phyloP scores from a whole-genome alignment of 2,329 filamentous ascomycete species.

The Fusarium kyushuense region DNA sequence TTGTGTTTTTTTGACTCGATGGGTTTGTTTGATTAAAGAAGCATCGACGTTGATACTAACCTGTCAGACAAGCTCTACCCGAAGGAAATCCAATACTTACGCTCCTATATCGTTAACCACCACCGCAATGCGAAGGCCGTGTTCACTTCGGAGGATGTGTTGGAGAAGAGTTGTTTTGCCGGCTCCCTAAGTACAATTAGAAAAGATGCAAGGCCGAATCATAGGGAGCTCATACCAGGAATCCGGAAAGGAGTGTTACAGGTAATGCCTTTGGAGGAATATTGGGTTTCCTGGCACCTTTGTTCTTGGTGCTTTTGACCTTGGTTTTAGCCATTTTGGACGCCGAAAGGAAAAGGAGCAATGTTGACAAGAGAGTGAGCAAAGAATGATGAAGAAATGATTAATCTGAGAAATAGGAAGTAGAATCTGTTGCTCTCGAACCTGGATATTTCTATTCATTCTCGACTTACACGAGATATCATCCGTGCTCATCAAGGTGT shows the following conservation, averaged over 20 bases:
- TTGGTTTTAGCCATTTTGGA: slow-evolving; percentile 38
- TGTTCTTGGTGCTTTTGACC: slow-evolving; percentile 25
- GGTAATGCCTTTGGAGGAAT: slow-evolving; percentile 47
- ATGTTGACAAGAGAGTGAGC: no score
- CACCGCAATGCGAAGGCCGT: slow-evolving; percentile 76
- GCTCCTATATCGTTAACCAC: slow-evolving; percentile 80
- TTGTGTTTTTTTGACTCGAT: slow-evolving; percentile 68
- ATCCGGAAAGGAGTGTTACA: slow-evolving; percentile 53
- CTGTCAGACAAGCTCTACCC: neutral
- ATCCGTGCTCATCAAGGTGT: slow-evolving; percentile 39
- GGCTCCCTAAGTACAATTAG: slow-evolving; percentile 62
- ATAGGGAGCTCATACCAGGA: slow-evolving; percentile 41
- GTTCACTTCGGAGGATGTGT: slow-evolving; percentile 74
- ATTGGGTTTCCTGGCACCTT: slow-evolving; percentile 25
- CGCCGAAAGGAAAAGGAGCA: neutral
- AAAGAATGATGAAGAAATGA: no score
- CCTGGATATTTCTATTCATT: slow-evolving; percentile 17
- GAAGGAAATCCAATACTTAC: slow-evolving; percentile 49
- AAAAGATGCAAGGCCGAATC: accelerated
- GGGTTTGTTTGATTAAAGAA: slow-evolving; percentile 67
- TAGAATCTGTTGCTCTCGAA: no score
- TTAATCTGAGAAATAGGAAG: neutral
- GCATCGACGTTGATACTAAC: slow-evolving; percentile 73
- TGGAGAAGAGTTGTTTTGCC: slow-evolving; percentile 79
- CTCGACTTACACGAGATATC: slow-evolving; percentile 7